Percentiles rank a stretch among this genome's conserved stretches.
phyloP scores from a whole-genome alignment of 371 early-diverging fungal species.

The Dentiscutata heterogama region DNA sequence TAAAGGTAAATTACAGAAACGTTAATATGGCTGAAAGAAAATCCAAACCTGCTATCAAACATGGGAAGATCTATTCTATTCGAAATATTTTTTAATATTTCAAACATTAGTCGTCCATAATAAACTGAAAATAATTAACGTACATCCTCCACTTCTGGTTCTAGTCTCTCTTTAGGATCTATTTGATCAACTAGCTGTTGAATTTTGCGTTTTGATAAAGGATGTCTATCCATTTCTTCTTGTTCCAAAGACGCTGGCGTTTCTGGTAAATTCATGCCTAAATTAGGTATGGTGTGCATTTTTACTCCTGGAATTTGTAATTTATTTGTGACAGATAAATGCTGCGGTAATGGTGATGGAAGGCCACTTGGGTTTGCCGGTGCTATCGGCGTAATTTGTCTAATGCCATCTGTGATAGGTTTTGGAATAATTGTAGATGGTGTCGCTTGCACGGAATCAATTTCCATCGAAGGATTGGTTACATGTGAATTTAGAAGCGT shows the following conservation, averaged over 20 bases:
- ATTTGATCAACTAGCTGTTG: slow-evolving; percentile 90
- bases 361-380: slow-evolving; percentile 36
- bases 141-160: slow-evolving; percentile 93
- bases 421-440: slow-evolving; percentile 46
- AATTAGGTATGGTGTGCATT: background rate
- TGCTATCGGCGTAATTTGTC: slow-evolving; percentile 44
- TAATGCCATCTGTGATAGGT: slow-evolving; percentile 40
- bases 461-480: background rate
- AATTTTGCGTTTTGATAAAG: slow-evolving; percentile 86
- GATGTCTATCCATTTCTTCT: slow-evolving; percentile 46
- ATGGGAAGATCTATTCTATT: too few species aligned
- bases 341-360: slow-evolving; percentile 25
- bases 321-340: background rate
- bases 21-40: too few species aligned
- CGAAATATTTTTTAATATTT: background rate
- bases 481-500: background rate
- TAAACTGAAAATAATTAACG: slow-evolving; percentile 32
- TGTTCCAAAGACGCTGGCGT: background rate
- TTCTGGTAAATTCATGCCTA: background rate
- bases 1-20: too few species aligned
- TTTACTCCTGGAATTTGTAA: background rate
- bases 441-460: slow-evolving; percentile 48
- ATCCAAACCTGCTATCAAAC: too few species aligned
- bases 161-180: slow-evolving; percentile 86
- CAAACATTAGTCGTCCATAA: background rate